These are phyloP conservation scores for Fomitopsis pulvina DNA, from an alignment of 768 basidiomycete species.

Conservation along the genomic window DNA sequence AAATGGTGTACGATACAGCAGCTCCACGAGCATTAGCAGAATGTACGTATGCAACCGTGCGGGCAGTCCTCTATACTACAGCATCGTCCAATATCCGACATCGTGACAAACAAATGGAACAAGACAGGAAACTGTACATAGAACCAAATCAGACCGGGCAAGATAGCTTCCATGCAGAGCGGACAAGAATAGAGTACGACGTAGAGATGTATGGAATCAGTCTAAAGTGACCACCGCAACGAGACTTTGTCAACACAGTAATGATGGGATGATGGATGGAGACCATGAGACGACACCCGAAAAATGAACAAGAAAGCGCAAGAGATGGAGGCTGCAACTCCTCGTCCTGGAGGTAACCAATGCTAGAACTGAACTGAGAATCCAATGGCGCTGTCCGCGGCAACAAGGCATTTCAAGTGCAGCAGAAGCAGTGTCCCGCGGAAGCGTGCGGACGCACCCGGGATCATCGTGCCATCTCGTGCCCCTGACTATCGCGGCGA, in stretches of 20 bases:
- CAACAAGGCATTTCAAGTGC: too few relatives aligned
- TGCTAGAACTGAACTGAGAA: too few relatives aligned
- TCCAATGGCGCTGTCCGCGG: too few relatives aligned
- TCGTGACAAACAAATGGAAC: neutral
- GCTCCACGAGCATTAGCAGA: neutral
- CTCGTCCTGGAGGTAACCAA: too few relatives aligned
- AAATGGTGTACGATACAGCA: neutral
- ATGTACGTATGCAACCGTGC: neutral
- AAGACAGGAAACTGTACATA: neutral
- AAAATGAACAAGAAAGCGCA: neutral
- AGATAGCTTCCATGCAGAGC: neutral
- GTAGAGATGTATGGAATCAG: neutral
- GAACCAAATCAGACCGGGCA: too few relatives aligned
- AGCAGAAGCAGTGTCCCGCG: too few relatives aligned
- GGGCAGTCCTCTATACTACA: neutral
- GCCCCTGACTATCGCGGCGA: neutral
- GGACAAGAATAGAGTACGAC: neutral
- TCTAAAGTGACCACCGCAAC: too few relatives aligned
- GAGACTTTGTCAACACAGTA: too few relatives aligned
- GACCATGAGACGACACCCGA: neutral
- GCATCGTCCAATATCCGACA: neutral
- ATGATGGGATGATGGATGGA: neutral
- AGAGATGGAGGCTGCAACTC: too few relatives aligned
- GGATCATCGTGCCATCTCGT: neutral
- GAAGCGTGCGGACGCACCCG: neutral